Conservation (phyloP, 768 basidiomycete genomes). For the Lactarius vividus region DNA sequence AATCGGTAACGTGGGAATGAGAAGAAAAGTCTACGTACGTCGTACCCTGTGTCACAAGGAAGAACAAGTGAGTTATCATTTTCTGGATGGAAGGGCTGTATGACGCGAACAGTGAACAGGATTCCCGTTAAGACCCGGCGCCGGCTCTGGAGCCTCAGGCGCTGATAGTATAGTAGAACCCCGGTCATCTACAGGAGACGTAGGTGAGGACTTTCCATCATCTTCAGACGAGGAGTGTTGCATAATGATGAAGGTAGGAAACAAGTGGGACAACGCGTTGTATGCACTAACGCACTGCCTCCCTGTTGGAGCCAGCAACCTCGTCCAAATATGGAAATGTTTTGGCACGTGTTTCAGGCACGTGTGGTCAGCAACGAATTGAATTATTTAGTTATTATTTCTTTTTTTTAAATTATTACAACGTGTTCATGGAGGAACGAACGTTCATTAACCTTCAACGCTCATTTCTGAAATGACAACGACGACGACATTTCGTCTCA, state of each 20-base stretch:
- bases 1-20: constrained; percentile 6
- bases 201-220: constrained; percentile 38
- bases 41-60: constrained; percentile 58
- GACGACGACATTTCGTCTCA: neutral
- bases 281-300: neutral
- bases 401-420: neutral
- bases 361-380: constrained; percentile 4
- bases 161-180: constrained; percentile 48
- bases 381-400: constrained; percentile 8
- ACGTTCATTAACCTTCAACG: neutral
- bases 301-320: neutral
- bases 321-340: neutral
- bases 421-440: neutral
- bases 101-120: constrained; percentile 75
- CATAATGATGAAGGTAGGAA: constrained; percentile 12
- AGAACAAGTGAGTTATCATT: constrained; percentile 15
- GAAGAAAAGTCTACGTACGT: constrained; percentile 51
- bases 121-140: constrained; percentile 66
- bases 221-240: constrained; percentile 30
- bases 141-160: constrained; percentile 52
- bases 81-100: constrained; percentile 24
- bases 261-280: constrained; percentile 5
- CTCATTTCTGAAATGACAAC: constrained; percentile 3
- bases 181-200: constrained; percentile 59
- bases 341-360: constrained; percentile 14